phyloP scores from a whole-genome alignment of 1,284 basidiomycete species.

The Phellopilus nigrolimitatus region DNA sequence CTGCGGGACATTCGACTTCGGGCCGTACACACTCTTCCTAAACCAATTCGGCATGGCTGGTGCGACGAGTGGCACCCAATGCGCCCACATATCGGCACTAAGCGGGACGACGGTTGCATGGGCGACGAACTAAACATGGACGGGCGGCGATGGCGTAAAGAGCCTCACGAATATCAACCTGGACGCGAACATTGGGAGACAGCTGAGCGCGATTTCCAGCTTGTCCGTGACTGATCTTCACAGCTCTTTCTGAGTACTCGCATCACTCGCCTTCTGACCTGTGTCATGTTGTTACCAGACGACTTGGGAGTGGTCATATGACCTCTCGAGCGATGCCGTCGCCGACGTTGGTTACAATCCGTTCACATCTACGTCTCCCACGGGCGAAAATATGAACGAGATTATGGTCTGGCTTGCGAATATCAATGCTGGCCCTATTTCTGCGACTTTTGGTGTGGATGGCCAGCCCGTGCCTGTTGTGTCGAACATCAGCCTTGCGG shows the following conservation, averaged over 20 bases:
- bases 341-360: slow-evolving; percentile 59
- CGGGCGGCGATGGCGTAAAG: slow-evolving; percentile 48
- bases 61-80: slow-evolving; percentile 44
- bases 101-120: slow-evolving; percentile 44
- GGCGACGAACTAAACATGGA: slow-evolving; percentile 53
- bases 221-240: slow-evolving; percentile 43
- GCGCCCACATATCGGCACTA: slow-evolving; percentile 44
- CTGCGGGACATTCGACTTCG: slow-evolving; percentile 49
- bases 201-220: slow-evolving; percentile 46
- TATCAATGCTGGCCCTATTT: slow-evolving; percentile 54
- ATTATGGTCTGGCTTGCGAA: slow-evolving; percentile 70
- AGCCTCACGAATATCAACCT: slow-evolving; percentile 57
- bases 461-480: slow-evolving; percentile 38
- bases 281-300: slow-evolving; percentile 28
- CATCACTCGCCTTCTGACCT: neutral
- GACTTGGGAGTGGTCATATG: slow-evolving; percentile 40
- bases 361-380: slow-evolving; percentile 50
- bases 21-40: slow-evolving; percentile 43
- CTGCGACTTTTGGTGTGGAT: slow-evolving; percentile 33
- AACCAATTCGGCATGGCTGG: slow-evolving; percentile 49
- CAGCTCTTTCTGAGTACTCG: slow-evolving; percentile 2
- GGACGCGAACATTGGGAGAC: slow-evolving; percentile 45
- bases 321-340: slow-evolving; percentile 25
- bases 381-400: slow-evolving; percentile 49
- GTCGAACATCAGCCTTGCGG: slow-evolving; percentile 41